These are phyloP conservation scores for Flaveria linearis DNA, from an alignment of 129 eudicot species.

Conservation along the genomic window DNA sequence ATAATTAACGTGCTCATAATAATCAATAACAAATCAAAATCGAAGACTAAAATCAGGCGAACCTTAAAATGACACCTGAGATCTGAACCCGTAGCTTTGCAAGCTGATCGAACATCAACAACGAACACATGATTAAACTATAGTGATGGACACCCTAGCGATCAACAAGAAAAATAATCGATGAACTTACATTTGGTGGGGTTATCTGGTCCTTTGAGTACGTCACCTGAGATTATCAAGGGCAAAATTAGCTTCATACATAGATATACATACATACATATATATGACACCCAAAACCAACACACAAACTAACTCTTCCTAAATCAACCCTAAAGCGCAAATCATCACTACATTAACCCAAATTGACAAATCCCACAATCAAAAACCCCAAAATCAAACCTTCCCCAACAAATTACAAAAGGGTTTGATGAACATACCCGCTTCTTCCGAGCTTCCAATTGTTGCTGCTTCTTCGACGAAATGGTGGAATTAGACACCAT, in stretches of 20 bases:
- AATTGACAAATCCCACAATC: neutral
- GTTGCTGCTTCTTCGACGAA: conserved; percentile 61
- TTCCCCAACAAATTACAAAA: neutral
- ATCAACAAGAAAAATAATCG: neutral
- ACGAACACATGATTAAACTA: neutral
- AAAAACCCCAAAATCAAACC: neutral
- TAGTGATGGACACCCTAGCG: neutral
- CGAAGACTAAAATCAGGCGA: neutral
- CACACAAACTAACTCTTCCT: too few species aligned
- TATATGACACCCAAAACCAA: too few species aligned
- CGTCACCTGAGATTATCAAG: too few species aligned
- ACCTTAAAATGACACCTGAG: conserved; percentile 69
- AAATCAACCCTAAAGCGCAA: neutral
- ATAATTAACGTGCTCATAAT: too few species aligned
- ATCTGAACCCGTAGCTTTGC: conserved; percentile 62
- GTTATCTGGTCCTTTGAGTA: too few species aligned
- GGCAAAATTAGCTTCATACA: too few species aligned
- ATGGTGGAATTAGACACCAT: conserved; percentile 34
- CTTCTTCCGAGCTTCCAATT: conserved; percentile 83
- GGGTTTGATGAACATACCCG: conserved; percentile 43
- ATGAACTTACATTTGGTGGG: conserved; percentile 60
- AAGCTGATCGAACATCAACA: conserved; percentile 43
- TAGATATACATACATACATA: too few species aligned
- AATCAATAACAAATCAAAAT: neutral
- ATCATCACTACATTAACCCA: conserved; percentile 1